These are phyloP conservation scores for Mycena amicta DNA, from an alignment of 768 basidiomycete species.

Conservation along the genomic window DNA sequence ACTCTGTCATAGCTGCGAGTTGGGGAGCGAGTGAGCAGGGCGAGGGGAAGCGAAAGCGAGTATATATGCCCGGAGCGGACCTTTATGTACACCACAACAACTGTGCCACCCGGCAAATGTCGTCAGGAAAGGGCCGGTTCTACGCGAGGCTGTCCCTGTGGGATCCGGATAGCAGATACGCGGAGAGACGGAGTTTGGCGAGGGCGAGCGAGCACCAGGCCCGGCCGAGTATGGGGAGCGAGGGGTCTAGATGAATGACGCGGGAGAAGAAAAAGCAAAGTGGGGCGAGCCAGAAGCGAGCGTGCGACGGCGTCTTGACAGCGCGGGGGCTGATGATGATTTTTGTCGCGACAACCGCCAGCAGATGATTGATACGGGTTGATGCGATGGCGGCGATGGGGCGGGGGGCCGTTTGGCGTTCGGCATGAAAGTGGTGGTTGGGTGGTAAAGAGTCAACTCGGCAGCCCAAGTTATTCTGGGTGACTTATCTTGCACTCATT, in stretches of 20 bases:
- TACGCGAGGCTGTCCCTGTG: not conserved
- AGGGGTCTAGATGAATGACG: not conserved
- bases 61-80: not conserved
- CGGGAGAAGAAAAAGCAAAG: not conserved
- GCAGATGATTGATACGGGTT: too few species aligned
- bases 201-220: not conserved
- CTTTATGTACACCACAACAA: not conserved
- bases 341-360: too few species aligned
- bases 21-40: not conserved
- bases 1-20: not conserved
- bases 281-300: too few species aligned
- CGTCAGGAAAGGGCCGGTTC: not conserved
- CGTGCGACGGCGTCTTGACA: too few species aligned
- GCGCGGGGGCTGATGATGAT: too few species aligned
- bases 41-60: not conserved
- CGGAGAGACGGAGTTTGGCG: not conserved
- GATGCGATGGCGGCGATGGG: too few species aligned
- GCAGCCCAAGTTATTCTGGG: too few species aligned
- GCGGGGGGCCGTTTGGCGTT: too few species aligned
- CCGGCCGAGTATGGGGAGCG: not conserved
- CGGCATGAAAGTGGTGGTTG: too few species aligned
- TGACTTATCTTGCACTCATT: too few species aligned
- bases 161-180: not conserved
- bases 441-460: too few species aligned
- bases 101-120: not conserved